These are phyloP conservation scores for Colletotrichum acutatum DNA, from an alignment of 2,329 filamentous ascomycete genomes.

Conservation along the genomic window DNA sequence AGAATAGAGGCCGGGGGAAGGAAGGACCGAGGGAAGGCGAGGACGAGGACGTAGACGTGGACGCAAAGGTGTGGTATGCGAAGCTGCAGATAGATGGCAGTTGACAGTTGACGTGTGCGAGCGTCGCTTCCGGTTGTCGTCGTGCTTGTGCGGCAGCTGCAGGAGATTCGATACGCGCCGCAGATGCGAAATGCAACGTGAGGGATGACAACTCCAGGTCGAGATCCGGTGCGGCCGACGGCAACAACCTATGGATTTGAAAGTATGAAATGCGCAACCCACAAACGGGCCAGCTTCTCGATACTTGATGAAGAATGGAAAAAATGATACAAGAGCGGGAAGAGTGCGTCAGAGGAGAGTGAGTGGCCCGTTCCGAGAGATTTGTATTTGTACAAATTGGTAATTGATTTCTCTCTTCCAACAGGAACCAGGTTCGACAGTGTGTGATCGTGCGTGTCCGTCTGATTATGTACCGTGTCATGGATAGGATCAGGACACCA, in stretches of 20 bases:
- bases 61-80: neutral
- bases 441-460: conserved; percentile 25
- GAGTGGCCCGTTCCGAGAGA: neutral
- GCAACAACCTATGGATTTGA: neutral
- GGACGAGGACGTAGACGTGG: neutral
- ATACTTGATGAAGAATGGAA: neutral
- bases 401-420: neutral
- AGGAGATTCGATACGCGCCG: conserved; percentile 8
- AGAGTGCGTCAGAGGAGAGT: neutral
- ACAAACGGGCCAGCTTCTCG: neutral
- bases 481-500: neutral
- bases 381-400: neutral
- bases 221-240: neutral
- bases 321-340: neutral
- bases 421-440: neutral
- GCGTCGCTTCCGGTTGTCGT: neutral
- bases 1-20: neutral
- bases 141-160: conserved; percentile 22
- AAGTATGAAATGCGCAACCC: neutral
- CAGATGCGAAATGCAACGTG: conserved; percentile 10
- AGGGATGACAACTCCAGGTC: neutral
- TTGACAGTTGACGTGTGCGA: conserved; percentile 2
- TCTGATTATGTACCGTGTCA: conserved; percentile 23
- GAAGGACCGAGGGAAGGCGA: neutral
- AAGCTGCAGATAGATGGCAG: neutral